Percentiles rank a stretch among this genome's conserved stretches.
Evolutionary conservation across 108 stramenopile species (phyloP).

Genomic region (Tribonema minus): DNA sequence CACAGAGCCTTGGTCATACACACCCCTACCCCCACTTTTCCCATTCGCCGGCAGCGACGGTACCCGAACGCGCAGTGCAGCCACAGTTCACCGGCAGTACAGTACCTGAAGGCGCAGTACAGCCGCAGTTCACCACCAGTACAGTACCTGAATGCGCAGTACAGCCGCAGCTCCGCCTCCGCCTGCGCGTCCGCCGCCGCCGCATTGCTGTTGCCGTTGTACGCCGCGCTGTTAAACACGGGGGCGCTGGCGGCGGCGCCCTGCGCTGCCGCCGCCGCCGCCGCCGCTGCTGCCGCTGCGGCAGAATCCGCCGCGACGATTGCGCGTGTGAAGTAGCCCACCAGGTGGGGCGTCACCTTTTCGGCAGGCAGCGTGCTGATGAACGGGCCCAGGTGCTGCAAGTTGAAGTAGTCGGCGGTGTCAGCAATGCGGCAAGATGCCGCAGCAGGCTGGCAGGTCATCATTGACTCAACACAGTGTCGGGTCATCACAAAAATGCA

Average conservation of each 20-base stretch:
- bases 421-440: no score
- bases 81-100: no score
- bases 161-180: conserved; percentile 86
- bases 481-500: no score
- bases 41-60: no score
- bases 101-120: conserved; percentile 80
- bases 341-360: conserved; percentile 53
- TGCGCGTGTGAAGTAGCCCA: conserved; percentile 75
- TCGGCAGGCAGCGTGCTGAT: conserved; percentile 57
- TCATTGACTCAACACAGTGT: no score
- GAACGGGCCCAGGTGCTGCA: conserved; percentile 61
- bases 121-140: conserved; percentile 79
- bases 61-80: no score
- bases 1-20: no score
- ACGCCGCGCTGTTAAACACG: conserved; percentile 53
- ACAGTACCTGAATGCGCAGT: conserved; percentile 77
- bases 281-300: no score
- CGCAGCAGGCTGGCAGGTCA: no score
- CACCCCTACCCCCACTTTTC: no score
- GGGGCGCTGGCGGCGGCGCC: neutral
- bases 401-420: no score
- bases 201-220: neutral
- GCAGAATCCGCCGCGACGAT: conserved; percentile 61
- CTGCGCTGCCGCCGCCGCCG: no score
- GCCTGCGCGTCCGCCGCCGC: neutral